phyloP scores from a whole-genome alignment of 2,329 filamentous ascomycete species.

The Biscogniauxia mediterranea region DNA sequence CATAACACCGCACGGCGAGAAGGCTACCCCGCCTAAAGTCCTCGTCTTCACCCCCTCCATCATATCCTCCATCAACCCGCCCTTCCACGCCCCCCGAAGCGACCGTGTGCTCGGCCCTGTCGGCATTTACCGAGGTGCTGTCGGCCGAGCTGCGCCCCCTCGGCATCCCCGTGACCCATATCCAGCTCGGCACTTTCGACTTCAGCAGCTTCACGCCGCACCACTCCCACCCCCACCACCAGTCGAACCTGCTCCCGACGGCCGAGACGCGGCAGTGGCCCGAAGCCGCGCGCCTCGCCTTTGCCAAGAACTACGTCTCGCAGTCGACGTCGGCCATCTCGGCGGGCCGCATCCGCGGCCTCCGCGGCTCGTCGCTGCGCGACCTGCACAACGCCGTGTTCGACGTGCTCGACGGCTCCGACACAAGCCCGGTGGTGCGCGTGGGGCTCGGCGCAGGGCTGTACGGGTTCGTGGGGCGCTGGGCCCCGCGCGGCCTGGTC shows the following conservation, averaged over 20 bases:
- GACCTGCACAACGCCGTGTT: conserved; percentile 86
- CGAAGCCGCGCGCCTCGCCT: conserved; percentile 57
- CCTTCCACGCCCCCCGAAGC: conserved; percentile 82
- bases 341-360: conserved; percentile 55
- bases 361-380: conserved; percentile 69
- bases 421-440: conserved; percentile 63
- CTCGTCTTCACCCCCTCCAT: conserved; percentile 78
- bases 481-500: conserved; percentile 75
- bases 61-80: conserved; percentile 74
- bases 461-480: conserved; percentile 82
- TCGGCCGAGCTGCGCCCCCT: conserved; percentile 75
- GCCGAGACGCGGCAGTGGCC: conserved; percentile 63
- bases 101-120: conserved; percentile 80
- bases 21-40: conserved; percentile 56
- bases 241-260: conserved; percentile 38
- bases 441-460: conserved; percentile 81
- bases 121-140: conserved; percentile 79
- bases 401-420: conserved; percentile 73
- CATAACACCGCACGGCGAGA: conserved; percentile 40
- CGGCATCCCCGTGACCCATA: conserved; percentile 75
- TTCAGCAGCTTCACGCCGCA: conserved; percentile 63
- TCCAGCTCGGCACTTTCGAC: conserved; percentile 91
- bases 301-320: conserved; percentile 60
- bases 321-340: conserved; percentile 56
- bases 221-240: conserved; percentile 39